Evolutionary conservation across 2,329 filamentous ascomycete species (phyloP).

Genomic region (Ceratocystis colombiana): DNA sequence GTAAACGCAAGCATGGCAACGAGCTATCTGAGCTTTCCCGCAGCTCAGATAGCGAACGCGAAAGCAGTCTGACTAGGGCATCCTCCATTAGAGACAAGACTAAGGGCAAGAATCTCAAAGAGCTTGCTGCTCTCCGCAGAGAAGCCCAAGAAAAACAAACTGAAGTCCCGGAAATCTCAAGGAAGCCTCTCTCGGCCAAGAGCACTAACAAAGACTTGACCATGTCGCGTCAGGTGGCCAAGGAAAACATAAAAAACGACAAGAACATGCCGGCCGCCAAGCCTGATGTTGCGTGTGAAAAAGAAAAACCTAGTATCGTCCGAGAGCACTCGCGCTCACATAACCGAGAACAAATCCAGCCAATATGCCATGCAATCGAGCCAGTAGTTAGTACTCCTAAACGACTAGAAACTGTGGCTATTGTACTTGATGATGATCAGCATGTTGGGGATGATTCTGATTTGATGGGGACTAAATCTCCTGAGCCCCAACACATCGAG

Average conservation of each 20-base stretch:
- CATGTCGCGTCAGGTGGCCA: constrained; percentile 11
- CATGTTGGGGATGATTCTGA: constrained; percentile 11
- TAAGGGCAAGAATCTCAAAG: constrained; percentile 39
- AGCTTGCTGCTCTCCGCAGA: constrained; percentile 37
- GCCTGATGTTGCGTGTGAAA: neutral
- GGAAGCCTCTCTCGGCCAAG: constrained; percentile 46
- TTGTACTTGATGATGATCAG: constrained; percentile 28
- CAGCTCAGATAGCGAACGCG: constrained; percentile 16
- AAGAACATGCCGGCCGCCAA: constrained; percentile 5
- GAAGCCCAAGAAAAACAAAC: constrained; percentile 33
- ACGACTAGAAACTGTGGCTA: constrained; percentile 21
- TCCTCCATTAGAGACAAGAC: constrained; percentile 30
- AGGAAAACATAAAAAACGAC: constrained; percentile 16
- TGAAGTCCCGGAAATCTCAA: constrained; percentile 29
- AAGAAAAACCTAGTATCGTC: neutral
- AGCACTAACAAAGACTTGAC: constrained; percentile 50
- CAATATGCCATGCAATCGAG: constrained; percentile 15
- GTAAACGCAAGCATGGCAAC: constrained; percentile 22
- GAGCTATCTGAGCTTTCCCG: constrained; percentile 11
- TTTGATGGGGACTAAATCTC: constrained; percentile 32
- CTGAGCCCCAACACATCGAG: constrained; percentile 35
- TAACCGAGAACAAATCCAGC: constrained; percentile 11
- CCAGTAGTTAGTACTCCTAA: constrained; percentile 9
- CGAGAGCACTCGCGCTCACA: constrained; percentile 14
- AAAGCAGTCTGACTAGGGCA: constrained; percentile 16